phyloP scores from a whole-genome alignment of 164 flowering plant genomes.

The Sedum album region DNA sequence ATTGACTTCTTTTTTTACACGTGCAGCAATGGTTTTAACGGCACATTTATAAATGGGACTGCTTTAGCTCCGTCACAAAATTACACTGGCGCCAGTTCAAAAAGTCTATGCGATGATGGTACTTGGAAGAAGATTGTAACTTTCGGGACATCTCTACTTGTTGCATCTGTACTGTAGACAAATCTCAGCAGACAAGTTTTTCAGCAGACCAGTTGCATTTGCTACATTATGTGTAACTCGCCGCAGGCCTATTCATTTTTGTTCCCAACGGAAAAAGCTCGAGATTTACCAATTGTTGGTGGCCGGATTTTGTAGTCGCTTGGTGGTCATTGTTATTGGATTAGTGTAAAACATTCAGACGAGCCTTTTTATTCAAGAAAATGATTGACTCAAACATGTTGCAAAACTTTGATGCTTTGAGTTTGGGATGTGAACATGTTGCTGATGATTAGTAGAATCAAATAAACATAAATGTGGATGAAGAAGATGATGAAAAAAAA shows the following conservation, averaged over 20 bases:
- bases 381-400: not conserved
- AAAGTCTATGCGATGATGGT: conserved; percentile 7
- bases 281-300: not conserved
- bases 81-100: conserved; percentile 31
- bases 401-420: too few species aligned
- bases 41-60: conserved; percentile 44
- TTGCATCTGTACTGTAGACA: not conserved
- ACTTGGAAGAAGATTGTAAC: not conserved
- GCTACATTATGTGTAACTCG: not conserved
- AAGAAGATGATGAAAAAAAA: not conserved
- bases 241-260: not conserved
- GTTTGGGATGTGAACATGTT: too few species aligned
- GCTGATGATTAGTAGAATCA: too few species aligned
- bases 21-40: conserved; percentile 47
- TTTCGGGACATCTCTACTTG: not conserved
- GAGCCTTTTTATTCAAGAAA: not conserved
- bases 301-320: not conserved
- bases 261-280: not conserved
- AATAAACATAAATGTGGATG: too few species aligned
- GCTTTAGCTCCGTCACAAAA: conserved; percentile 62
- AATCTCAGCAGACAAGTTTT: not conserved
- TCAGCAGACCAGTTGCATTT: not conserved
- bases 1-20: not conserved
- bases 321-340: not conserved
- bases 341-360: not conserved